A percentile compares a stretch with the other conserved stretches of the same genome.
Evolutionary conservation across 1,284 basidiomycete species (phyloP).

Genomic region (Vanrija sp.): DNA sequence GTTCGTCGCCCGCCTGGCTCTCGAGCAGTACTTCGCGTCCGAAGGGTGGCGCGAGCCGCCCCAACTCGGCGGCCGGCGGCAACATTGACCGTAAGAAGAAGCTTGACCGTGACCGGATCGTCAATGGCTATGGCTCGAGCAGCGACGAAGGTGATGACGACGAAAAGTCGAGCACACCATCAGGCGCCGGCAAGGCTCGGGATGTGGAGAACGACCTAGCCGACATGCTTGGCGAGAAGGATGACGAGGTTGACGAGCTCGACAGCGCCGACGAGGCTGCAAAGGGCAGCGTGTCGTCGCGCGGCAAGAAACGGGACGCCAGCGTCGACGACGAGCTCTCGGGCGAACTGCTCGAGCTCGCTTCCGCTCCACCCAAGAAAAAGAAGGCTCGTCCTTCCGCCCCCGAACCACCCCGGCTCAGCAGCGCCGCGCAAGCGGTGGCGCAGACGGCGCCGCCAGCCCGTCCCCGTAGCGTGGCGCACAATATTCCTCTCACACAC

Average conservation of each 20-base stretch:
- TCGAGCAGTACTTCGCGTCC: slow-evolving; percentile 11
- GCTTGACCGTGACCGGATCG: slow-evolving; percentile 28
- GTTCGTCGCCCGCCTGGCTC: slow-evolving; percentile 17
- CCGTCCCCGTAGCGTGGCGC: neutral
- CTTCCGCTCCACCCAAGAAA: slow-evolving; percentile 38
- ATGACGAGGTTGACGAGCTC: slow-evolving; percentile 33
- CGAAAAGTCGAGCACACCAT: neutral
- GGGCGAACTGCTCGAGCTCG: slow-evolving; percentile 34
- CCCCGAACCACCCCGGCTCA: neutral
- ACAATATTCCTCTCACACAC: neutral
- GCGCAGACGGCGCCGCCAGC: neutral
- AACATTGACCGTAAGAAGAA: slow-evolving; percentile 18
- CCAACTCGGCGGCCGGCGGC: slow-evolving; percentile 10
- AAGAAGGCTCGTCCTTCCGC: slow-evolving; percentile 21
- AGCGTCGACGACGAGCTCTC: slow-evolving; percentile 33
- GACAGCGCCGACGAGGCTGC: slow-evolving; percentile 24
- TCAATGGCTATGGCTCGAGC: slow-evolving; percentile 35
- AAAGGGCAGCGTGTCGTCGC: slow-evolving; percentile 11
- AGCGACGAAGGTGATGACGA: slow-evolving; percentile 22
- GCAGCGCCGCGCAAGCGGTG: neutral
- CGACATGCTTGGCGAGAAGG: slow-evolving; percentile 23
- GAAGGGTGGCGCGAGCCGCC: slow-evolving; percentile 11
- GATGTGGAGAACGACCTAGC: slow-evolving; percentile 25
- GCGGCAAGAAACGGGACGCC: slow-evolving; percentile 25
- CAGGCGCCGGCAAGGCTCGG: neutral